phyloP scores from a whole-genome alignment of 2,329 filamentous ascomycete genomes.

The Aspergillus ochraceus region DNA sequence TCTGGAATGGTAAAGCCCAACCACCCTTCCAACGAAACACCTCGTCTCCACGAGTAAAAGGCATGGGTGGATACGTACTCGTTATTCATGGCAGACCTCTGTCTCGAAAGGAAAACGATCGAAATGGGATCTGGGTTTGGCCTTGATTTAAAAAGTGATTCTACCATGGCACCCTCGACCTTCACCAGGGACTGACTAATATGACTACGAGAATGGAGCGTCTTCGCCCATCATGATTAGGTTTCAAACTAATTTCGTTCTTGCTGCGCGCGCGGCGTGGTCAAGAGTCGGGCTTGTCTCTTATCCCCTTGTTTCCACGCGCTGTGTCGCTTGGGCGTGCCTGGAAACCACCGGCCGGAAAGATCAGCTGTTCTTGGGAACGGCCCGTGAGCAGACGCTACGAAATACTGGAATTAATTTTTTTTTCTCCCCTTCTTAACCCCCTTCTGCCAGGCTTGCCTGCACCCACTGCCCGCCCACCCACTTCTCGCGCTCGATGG shows the following conservation, averaged over 20 bases:
- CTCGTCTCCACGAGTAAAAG: neutral
- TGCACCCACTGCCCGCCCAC: neutral
- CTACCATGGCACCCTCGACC: neutral
- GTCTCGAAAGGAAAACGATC: no score
- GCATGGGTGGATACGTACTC: neutral
- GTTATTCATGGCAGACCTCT: neutral
- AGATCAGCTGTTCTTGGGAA: constrained; percentile 5
- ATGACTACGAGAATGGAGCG: neutral
- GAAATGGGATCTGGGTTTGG: no score
- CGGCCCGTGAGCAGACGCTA: constrained; percentile 2
- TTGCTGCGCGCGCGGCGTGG: neutral
- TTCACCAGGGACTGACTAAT: no score
- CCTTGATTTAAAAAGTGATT: neutral
- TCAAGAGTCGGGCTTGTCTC: neutral
- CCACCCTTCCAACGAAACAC: neutral
- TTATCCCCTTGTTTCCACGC: constrained; percentile 1
- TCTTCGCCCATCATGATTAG: neutral
- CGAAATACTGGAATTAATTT: neutral
- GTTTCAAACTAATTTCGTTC: neutral
- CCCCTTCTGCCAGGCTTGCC: constrained; percentile 1
- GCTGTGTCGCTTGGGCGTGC: constrained; percentile 6
- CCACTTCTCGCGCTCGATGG: neutral
- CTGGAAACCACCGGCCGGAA: constrained; percentile 3
- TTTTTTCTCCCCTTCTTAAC: constrained; percentile 5
- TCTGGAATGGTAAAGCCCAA: neutral